Percentiles rank a stretch among this genome's conserved stretches.
Conservation (phyloP, 2,329 filamentous ascomycete species). For the Colletotrichum magnum region DNA sequence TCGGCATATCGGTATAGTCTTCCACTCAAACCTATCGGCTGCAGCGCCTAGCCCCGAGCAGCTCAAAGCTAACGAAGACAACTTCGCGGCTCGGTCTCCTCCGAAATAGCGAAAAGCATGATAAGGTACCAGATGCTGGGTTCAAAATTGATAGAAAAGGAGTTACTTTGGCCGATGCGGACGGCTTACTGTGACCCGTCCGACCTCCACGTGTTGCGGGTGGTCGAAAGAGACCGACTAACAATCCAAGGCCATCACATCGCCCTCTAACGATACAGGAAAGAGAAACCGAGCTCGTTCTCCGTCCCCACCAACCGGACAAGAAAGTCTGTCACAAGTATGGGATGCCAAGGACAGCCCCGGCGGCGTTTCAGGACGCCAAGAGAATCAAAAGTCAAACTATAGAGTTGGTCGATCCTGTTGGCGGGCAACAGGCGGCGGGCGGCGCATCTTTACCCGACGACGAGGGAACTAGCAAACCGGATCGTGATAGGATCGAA, state of each 20-base stretch:
- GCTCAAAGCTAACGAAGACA: neutral
- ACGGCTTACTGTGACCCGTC: no score
- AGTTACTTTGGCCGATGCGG: no score
- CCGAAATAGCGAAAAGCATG: conserved; percentile 3
- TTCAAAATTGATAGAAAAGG: no score
- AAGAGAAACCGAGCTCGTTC: neutral
- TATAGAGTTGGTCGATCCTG: conserved; percentile 2
- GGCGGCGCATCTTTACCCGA: neutral
- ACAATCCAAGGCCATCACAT: neutral
- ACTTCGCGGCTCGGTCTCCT: conserved; percentile 4
- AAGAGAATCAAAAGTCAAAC: conserved; percentile 18
- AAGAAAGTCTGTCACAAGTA: neutral
- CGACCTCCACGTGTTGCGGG: conserved; percentile 1
- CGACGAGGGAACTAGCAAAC: neutral
- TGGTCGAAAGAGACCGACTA: neutral
- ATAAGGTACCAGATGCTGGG: neutral
- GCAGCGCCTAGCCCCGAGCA: neutral
- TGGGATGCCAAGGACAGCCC: conserved; percentile 29
- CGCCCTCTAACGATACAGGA: neutral
- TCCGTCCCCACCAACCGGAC: neutral
- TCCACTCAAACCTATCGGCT: conserved; percentile 10
- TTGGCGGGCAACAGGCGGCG: neutral
- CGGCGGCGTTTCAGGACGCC: conserved; percentile 24
- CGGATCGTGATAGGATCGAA: no score
- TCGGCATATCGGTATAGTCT: neutral